Conservation (phyloP, 805 yeast genomes). For the Candida takata region DNA sequence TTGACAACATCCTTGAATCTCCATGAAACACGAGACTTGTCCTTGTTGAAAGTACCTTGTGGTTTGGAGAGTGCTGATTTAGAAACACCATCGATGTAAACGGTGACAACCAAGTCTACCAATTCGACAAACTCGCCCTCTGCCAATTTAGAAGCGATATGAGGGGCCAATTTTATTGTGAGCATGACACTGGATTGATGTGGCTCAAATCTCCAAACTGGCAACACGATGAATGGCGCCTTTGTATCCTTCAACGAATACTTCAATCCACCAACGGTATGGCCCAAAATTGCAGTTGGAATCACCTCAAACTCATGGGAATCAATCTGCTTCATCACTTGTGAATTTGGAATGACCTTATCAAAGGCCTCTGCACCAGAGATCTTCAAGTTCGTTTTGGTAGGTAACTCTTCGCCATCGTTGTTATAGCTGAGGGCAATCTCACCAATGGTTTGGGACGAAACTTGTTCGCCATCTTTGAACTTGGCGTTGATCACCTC, state of each 20-base stretch:
- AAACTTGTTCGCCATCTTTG: slow-evolving; percentile 54
- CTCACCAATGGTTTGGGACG: slow-evolving; percentile 74
- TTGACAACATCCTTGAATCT: slow-evolving; percentile 42
- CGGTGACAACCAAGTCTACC: slow-evolving; percentile 33
- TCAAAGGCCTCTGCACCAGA: slow-evolving; percentile 35
- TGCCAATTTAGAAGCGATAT: slow-evolving; percentile 29
- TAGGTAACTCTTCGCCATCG: slow-evolving; percentile 27
- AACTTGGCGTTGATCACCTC: slow-evolving; percentile 74
- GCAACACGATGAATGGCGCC: slow-evolving; percentile 67
- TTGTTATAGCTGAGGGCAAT: slow-evolving; percentile 67
- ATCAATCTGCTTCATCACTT: slow-evolving; percentile 45
- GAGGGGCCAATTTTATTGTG: slow-evolving; percentile 51
- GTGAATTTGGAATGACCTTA: slow-evolving; percentile 44
- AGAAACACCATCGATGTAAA: slow-evolving; percentile 58
- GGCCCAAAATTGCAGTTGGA: slow-evolving; percentile 46
- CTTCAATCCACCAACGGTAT: slow-evolving; percentile 75
- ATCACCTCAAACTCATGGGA: slow-evolving; percentile 36
- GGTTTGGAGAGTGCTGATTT: slow-evolving; percentile 84
- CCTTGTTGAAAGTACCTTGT: slow-evolving; percentile 84
- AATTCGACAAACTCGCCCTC: slow-evolving; percentile 31
- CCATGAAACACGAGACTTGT: slow-evolving; percentile 84
- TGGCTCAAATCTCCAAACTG: slow-evolving; percentile 85
- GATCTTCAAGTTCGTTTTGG: slow-evolving; percentile 36
- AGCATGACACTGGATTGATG: slow-evolving; percentile 82
- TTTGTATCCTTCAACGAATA: slow-evolving; percentile 49